These are phyloP conservation scores for Wickerhamiella spandovensis DNA, from an alignment of 805 yeast species.

Conservation along the genomic window DNA sequence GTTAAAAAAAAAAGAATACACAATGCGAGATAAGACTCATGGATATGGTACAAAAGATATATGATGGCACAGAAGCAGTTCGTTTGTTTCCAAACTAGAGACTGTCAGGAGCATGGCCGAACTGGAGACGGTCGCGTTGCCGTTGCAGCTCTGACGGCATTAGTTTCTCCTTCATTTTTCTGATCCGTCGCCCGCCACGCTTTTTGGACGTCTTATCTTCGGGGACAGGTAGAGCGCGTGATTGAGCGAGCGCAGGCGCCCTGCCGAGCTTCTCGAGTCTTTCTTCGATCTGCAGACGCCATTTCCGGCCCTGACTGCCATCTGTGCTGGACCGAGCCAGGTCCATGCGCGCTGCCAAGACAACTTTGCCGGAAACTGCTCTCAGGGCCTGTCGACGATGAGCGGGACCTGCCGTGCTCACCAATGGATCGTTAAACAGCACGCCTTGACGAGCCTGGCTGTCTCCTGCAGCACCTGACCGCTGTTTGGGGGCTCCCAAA, in stretches of 20 bases:
- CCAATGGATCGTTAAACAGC: conserved; percentile 6
- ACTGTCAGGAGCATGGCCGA: conserved; percentile 34
- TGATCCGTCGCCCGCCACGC: conserved; percentile 71
- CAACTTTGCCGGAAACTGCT: conserved; percentile 63
- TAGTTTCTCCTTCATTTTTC: conserved; percentile 71
- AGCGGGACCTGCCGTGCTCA: conserved; percentile 15
- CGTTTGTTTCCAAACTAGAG: no score
- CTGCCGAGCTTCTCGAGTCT: conserved; percentile 53
- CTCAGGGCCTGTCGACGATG: conserved; percentile 53
- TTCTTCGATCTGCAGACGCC: conserved; percentile 44
- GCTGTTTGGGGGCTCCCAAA: conserved; percentile 33
- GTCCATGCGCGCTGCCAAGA: conserved; percentile 77
- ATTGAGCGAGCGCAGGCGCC: conserved; percentile 60
- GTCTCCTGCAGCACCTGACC: conserved; percentile 25
- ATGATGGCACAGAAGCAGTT: no score
- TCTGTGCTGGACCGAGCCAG: conserved; percentile 31
- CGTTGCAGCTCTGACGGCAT: conserved; percentile 68
- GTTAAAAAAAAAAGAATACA: no score
- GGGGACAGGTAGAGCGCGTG: conserved; percentile 62
- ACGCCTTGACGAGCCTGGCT: conserved; percentile 5
- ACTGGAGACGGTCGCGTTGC: conserved; percentile 73
- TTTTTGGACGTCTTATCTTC: conserved; percentile 63
- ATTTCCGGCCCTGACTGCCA: conserved; percentile 44
- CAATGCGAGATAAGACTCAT: no score
- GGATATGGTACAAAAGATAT: no score